Conservation (phyloP, 768 basidiomycete genomes). For the Mycena vitilis region DNA sequence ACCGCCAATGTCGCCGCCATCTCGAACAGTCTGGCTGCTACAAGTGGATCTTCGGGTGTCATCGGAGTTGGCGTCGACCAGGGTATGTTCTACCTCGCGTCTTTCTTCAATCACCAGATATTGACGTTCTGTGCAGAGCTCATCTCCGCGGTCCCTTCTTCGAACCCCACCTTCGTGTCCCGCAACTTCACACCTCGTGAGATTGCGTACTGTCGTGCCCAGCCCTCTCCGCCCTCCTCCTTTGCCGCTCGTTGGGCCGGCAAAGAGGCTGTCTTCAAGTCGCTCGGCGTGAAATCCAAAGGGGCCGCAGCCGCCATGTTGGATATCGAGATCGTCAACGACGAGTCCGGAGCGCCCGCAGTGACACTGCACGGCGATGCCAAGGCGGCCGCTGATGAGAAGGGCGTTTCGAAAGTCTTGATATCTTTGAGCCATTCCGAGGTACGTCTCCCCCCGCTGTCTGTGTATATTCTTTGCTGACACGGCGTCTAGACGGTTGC, state of each 20-base stretch:
- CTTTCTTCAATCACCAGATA: conserved; percentile 13
- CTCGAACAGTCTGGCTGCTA: conserved; percentile 59
- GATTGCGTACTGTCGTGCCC: conserved; percentile 85
- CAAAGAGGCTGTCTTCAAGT: conserved; percentile 98
- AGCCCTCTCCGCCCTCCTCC: conserved; percentile 88
- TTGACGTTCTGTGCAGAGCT: conserved; percentile 64
- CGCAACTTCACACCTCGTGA: conserved; percentile 96
- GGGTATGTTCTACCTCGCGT: conserved; percentile 58
- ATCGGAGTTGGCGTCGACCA: conserved; percentile 92
- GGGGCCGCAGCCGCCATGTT: conserved; percentile 96
- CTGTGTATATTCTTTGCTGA: neutral
- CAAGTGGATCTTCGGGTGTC: conserved; percentile 46
- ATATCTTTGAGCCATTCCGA: conserved; percentile 95
- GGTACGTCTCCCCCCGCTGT: conserved; percentile 55
- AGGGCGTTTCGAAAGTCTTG: conserved; percentile 79
- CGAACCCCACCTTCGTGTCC: conserved; percentile 85
- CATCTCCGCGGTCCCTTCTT: conserved; percentile 91
- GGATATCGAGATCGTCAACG: conserved; percentile 94
- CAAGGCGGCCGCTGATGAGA: conserved; percentile 73
- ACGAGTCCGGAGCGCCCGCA: conserved; percentile 79
- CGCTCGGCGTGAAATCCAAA: conserved; percentile 87
- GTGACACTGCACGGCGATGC: conserved; percentile 87
- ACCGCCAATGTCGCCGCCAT: conserved; percentile 76
- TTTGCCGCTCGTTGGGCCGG: conserved; percentile 98
- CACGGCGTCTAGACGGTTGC: conserved; percentile 71